Evolutionary conservation across 2,329 filamentous ascomycete species (phyloP).

Genomic region (Sporothrix schenckii): DNA sequence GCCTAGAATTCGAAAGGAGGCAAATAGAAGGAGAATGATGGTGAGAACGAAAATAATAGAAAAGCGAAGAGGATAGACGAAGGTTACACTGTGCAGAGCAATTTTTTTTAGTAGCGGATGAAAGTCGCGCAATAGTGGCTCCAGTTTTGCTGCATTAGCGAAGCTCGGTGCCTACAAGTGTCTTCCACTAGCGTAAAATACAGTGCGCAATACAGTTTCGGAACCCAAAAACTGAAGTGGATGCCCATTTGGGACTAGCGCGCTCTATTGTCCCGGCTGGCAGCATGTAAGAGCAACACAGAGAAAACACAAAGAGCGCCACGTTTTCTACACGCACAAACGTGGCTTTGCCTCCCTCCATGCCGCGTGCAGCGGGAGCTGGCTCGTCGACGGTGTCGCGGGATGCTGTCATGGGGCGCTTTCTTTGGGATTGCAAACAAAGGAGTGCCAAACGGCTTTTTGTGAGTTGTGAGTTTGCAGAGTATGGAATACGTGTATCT

Average conservation of each 20-base stretch:
- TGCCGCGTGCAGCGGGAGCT: conserved; percentile 2
- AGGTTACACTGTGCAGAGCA: conserved; percentile 4
- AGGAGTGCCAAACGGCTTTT: neutral
- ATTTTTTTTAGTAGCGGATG: neutral
- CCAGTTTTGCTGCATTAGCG: conserved; percentile 4
- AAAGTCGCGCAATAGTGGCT: neutral
- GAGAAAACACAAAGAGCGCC: neutral
- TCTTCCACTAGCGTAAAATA: neutral
- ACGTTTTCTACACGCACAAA: conserved; percentile 16
- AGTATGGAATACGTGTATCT: conserved; percentile 8
- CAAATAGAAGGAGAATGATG: neutral
- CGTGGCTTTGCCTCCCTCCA: conserved; percentile 18
- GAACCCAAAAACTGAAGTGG: neutral
- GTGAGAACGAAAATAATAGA: neutral
- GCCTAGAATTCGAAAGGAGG: neutral
- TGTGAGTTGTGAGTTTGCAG: neutral
- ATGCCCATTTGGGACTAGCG: conserved; percentile 23
- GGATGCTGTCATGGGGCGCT: neutral
- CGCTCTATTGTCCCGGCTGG: neutral
- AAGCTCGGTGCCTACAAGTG: neutral
- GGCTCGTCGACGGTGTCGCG: neutral
- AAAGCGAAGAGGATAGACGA: neutral
- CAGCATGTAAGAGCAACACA: neutral
- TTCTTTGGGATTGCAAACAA: neutral
- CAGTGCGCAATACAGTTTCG: neutral